A percentile compares a stretch with the other conserved stretches of the same genome.
These are phyloP conservation scores for Hyaloperonospora arabidopsidis DNA, from an alignment of 352 stramenopile species.

Conservation along the genomic window DNA sequence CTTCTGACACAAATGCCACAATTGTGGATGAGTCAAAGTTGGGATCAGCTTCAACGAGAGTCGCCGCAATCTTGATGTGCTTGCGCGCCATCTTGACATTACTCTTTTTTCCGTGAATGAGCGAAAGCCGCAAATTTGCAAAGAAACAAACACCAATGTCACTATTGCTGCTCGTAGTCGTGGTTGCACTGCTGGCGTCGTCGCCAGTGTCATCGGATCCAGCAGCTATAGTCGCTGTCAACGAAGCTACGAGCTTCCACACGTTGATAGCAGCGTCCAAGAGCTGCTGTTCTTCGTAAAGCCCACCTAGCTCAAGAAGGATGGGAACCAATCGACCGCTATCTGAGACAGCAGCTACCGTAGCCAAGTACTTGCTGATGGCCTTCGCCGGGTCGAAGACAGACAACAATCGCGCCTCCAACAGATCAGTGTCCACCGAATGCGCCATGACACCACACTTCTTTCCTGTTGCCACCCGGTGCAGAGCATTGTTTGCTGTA, in stretches of 20 bases:
- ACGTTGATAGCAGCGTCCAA: conserved; percentile 50
- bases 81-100: conserved; percentile 62
- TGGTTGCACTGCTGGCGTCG: conserved; percentile 23
- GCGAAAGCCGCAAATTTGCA: conserved; percentile 50
- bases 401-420: conserved; percentile 42
- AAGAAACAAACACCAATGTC: conserved; percentile 34
- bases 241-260: conserved; percentile 49
- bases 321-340: conserved; percentile 29
- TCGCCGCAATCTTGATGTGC: conserved; percentile 45
- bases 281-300: conserved; percentile 42
- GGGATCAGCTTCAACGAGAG: conserved; percentile 23
- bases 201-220: conserved; percentile 15
- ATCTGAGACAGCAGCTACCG: conserved; percentile 16
- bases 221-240: conserved; percentile 22
- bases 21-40: conserved; percentile 32
- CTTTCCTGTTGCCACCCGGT: conserved; percentile 13
- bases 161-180: conserved; percentile 18
- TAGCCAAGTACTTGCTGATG: conserved; percentile 30
- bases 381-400: conserved; percentile 19
- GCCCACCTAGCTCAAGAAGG: conserved; percentile 47
- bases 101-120: conserved; percentile 55
- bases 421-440: conserved; percentile 21
- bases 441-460: conserved; percentile 2
- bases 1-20: conserved; percentile 52
- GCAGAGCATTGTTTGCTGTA: conserved; percentile 19